Conservation (phyloP, 2,329 filamentous ascomycete genomes). For the Venturia pyrina region DNA sequence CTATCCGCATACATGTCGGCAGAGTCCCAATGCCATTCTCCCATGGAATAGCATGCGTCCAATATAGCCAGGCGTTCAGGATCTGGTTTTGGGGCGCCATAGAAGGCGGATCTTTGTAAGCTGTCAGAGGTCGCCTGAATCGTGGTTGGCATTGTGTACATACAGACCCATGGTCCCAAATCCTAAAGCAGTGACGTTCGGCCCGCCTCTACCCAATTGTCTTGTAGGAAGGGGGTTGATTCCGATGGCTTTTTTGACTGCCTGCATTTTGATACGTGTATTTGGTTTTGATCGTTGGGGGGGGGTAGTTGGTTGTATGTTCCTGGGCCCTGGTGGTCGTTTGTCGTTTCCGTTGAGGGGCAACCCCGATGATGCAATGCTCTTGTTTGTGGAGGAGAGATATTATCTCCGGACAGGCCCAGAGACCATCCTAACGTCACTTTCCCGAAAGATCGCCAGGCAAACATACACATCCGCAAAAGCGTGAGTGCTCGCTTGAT, state of each 20-base stretch:
- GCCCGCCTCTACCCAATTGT: constrained; percentile 43
- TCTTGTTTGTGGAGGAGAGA: not conserved
- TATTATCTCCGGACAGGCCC: not conserved
- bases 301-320: not conserved
- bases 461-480: not conserved
- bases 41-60: constrained; percentile 40
- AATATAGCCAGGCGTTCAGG: constrained; percentile 42
- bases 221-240: constrained; percentile 25
- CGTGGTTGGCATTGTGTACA: not conserved
- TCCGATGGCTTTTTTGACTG: not conserved
- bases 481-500: too few relatives aligned
- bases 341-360: not conserved
- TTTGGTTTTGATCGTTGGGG: not conserved
- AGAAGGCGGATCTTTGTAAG: constrained; percentile 24
- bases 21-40: constrained; percentile 43
- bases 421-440: not conserved
- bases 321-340: not conserved
- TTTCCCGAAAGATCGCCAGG: not conserved
- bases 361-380: not conserved
- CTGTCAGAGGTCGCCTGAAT: not conserved
- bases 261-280: not conserved
- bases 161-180: constrained; percentile 45
- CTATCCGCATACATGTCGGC: constrained; percentile 28
- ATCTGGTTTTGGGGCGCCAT: constrained; percentile 39
- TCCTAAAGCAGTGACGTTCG: constrained; percentile 40